Conservation (phyloP, 352 stramenopile genomes). For the Achlya hypogyna region DNA sequence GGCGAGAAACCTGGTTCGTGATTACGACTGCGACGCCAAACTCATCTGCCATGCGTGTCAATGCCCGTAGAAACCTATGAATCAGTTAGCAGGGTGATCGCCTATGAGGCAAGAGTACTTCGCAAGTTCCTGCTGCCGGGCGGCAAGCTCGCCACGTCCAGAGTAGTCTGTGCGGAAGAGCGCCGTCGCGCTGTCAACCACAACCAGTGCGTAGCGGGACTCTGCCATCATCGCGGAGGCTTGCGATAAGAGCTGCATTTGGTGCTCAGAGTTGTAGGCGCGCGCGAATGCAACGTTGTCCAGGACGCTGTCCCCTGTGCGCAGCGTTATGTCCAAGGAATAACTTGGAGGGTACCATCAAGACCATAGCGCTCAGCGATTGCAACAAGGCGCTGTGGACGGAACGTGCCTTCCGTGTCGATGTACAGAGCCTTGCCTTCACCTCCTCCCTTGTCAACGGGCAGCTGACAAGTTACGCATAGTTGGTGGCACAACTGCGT, state of each 20-base stretch:
- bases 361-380: slow-evolving; percentile 98
- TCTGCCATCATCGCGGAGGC: slow-evolving; percentile 98
- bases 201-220: slow-evolving; percentile 90
- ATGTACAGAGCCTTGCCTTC: slow-evolving; percentile 98
- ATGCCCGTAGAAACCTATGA: slow-evolving; percentile 92
- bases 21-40: slow-evolving; percentile 96
- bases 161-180: slow-evolving; percentile 99
- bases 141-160: slow-evolving; percentile 95
- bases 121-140: slow-evolving; percentile 83
- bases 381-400: slow-evolving; percentile 91
- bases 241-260: slow-evolving; percentile 96
- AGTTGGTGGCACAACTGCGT: slow-evolving; percentile 99
- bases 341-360: slow-evolving; percentile 66
- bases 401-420: slow-evolving; percentile 99
- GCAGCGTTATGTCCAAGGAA: not conserved
- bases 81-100: slow-evolving; percentile 30
- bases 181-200: slow-evolving; percentile 97
- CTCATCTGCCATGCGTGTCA: slow-evolving; percentile 96
- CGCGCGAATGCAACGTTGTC: slow-evolving; percentile 99
- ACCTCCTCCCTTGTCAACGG: slow-evolving; percentile 94
- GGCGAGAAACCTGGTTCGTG: slow-evolving; percentile 64
- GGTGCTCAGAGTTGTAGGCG: slow-evolving; percentile 99
- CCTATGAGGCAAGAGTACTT: slow-evolving; percentile 35
- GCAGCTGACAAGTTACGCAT: slow-evolving; percentile 98
- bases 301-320: slow-evolving; percentile 89